phyloP scores from a whole-genome alignment of 179 eudicot genomes.

The Camellia oleifera region DNA sequence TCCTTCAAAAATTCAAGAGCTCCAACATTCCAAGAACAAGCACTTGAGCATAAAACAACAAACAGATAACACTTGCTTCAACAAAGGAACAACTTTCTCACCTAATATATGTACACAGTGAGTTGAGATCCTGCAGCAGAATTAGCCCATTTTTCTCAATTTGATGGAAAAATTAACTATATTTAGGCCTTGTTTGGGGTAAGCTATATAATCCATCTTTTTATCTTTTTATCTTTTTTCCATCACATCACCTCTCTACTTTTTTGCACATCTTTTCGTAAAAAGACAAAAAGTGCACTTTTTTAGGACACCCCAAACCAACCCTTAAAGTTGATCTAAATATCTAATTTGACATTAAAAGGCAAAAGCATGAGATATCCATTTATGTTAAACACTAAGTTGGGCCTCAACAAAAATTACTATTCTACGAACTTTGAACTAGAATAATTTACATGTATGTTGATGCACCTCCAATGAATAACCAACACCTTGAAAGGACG shows the following conservation, averaged over 20 bases:
- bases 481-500: not conserved
- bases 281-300: no score
- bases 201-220: no score
- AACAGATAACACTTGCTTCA: not conserved
- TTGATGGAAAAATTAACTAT: not conserved
- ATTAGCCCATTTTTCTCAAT: not conserved
- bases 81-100: constrained; percentile 2
- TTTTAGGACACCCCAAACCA: no score
- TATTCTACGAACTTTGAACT: not conserved
- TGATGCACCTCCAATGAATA: constrained; percentile 6
- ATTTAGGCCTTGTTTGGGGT: no score
- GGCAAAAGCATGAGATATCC: constrained; percentile 7
- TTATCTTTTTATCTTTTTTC: no score
- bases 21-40: not conserved
- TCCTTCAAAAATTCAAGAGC: not conserved
- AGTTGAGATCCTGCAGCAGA: not conserved
- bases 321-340: not conserved
- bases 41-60: not conserved
- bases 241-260: no score
- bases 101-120: not conserved
- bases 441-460: constrained; percentile 7
- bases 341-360: not conserved
- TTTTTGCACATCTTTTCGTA: no score
- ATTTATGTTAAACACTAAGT: not conserved
- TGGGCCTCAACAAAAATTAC: not conserved